Conservation (phyloP, 257 asterid species). For the Vinca minor region DNA sequence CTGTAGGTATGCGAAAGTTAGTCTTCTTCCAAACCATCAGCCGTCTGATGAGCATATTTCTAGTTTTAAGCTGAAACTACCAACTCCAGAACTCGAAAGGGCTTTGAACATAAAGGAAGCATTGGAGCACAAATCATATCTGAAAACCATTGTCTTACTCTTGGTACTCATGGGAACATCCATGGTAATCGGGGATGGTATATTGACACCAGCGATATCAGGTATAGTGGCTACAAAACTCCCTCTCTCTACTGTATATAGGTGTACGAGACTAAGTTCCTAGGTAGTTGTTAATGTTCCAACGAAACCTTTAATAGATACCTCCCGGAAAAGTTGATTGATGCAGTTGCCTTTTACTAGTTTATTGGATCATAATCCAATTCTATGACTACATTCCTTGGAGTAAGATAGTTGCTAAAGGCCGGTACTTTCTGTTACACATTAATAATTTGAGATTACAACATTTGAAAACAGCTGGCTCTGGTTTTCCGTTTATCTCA, state of each 20-base stretch:
- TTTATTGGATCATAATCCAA: neutral
- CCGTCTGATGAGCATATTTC: slow-evolving; percentile 79
- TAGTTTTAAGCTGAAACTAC: slow-evolving; percentile 84
- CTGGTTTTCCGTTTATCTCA: slow-evolving; percentile 4
- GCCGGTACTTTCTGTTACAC: neutral
- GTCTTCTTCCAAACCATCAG: slow-evolving; percentile 83
- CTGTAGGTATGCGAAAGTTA: slow-evolving; percentile 85
- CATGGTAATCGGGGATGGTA: slow-evolving; percentile 92
- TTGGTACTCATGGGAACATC: slow-evolving; percentile 91
- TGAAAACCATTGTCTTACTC: slow-evolving; percentile 54
- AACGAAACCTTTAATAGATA: neutral
- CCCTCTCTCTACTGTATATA: slow-evolving; percentile 1
- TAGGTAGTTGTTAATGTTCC: neutral
- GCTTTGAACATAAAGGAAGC: slow-evolving; percentile 69
- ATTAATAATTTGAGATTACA: neutral
- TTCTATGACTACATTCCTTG: neutral
- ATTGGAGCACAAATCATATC: slow-evolving; percentile 52
- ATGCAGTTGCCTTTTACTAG: neutral
- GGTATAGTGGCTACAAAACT: slow-evolving; percentile 31
- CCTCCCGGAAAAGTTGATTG: neutral
- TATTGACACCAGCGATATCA: slow-evolving; percentile 92
- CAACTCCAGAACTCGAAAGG: slow-evolving; percentile 89
- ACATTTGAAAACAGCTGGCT: neutral
- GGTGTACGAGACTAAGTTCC: slow-evolving; percentile 1
- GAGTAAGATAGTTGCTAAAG: neutral